These are phyloP conservation scores for Keithomyces neogunnii DNA, from an alignment of 2,329 filamentous ascomycete genomes.

Conservation along the genomic window DNA sequence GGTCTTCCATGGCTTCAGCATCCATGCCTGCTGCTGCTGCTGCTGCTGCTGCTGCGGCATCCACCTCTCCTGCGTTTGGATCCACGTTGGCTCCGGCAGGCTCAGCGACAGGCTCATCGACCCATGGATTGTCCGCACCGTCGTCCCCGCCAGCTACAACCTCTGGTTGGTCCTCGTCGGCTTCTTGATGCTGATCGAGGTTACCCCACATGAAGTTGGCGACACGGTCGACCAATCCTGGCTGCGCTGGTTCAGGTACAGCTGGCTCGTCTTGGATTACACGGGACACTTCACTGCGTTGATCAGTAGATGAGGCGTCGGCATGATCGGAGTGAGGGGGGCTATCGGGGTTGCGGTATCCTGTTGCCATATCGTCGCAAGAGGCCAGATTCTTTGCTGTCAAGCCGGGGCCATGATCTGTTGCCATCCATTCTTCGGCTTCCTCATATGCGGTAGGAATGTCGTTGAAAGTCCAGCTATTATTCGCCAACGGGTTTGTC, in stretches of 20 bases:
- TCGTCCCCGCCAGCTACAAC: conserved; percentile 42
- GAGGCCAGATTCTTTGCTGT: neutral
- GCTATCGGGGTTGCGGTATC: neutral
- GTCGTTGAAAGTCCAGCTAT: conserved; percentile 50
- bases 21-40: conserved; percentile 59
- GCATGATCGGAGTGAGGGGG: conserved; percentile 2
- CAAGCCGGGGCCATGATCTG: neutral
- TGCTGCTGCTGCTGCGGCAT: conserved; percentile 34
- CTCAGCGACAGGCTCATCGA: conserved; percentile 13
- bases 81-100: conserved; percentile 32
- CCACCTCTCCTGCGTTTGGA: conserved; percentile 33
- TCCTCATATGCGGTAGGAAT: conserved; percentile 20
- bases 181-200: conserved; percentile 30
- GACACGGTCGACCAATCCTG: conserved; percentile 25
- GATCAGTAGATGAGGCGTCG: neutral
- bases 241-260: conserved; percentile 9
- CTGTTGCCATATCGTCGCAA: neutral
- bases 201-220: conserved; percentile 57
- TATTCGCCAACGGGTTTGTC: conserved; percentile 47
- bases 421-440: conserved; percentile 1
- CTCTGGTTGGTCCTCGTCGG: conserved; percentile 13
- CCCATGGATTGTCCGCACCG: conserved; percentile 29
- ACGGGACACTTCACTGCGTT: conserved; percentile 8
- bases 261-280: conserved; percentile 2
- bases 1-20: conserved; percentile 68